These are phyloP conservation scores for Mycena belliarum DNA, from an alignment of 768 basidiomycete genomes.

Conservation along the genomic window DNA sequence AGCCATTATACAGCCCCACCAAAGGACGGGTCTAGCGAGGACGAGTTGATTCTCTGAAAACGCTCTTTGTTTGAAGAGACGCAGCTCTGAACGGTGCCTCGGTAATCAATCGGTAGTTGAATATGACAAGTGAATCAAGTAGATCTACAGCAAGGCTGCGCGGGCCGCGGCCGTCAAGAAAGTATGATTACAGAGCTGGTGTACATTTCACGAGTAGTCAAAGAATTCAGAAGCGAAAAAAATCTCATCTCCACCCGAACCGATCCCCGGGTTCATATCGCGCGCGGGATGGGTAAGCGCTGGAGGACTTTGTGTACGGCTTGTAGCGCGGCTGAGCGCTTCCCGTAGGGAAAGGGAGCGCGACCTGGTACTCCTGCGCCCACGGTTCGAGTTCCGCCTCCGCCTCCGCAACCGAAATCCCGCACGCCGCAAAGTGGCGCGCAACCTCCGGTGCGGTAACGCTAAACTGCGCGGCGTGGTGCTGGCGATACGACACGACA, in stretches of 20 bases:
- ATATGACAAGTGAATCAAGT: too few relatives aligned
- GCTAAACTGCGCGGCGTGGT: conserved; percentile 28
- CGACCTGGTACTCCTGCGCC: conserved; percentile 36
- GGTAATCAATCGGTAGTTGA: too few relatives aligned
- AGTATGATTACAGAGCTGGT: neutral
- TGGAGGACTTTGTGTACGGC: neutral
- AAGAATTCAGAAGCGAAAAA: neutral
- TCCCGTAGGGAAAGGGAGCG: conserved; percentile 12
- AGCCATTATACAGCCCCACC: too few relatives aligned
- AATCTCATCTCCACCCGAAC: conserved; percentile 14
- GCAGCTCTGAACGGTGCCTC: too few relatives aligned
- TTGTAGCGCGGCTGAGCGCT: neutral
- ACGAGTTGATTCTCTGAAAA: too few relatives aligned
- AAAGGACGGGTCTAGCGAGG: too few relatives aligned
- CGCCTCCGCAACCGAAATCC: conserved; percentile 37
- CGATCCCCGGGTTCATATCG: conserved; percentile 8
- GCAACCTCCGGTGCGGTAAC: conserved; percentile 36
- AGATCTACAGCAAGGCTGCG: too few relatives aligned
- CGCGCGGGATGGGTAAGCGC: neutral
- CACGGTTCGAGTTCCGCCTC: conserved; percentile 39
- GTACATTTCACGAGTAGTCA: neutral
- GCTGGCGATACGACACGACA: conserved; percentile 31
- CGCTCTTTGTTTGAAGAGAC: too few relatives aligned
- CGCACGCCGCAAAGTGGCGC: conserved; percentile 44
- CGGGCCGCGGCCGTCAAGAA: too few relatives aligned